These are phyloP conservation scores for Aspergillus puulaauensis DNA, from an alignment of 2,329 filamentous ascomycete genomes.

Conservation along the genomic window DNA sequence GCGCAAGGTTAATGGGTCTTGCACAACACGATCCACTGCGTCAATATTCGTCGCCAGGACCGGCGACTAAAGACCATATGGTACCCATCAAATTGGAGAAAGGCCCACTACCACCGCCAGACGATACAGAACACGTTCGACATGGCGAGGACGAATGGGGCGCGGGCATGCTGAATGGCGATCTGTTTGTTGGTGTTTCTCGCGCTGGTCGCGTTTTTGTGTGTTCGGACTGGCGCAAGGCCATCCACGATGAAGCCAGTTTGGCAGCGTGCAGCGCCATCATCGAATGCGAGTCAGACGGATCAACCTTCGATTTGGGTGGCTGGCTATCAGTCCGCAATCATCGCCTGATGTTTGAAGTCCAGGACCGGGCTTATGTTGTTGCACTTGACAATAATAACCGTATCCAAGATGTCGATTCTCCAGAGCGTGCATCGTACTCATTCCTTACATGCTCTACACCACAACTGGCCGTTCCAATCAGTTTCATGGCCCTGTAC, in stretches of 20 bases:
- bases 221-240: slow-evolving; percentile 45
- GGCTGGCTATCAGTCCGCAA: slow-evolving; percentile 48
- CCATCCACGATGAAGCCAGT: slow-evolving; percentile 28
- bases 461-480: slow-evolving; percentile 41
- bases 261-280: slow-evolving; percentile 31
- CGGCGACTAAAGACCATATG: slow-evolving; percentile 25
- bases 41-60: slow-evolving; percentile 16
- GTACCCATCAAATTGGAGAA: slow-evolving; percentile 25
- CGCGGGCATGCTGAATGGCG: slow-evolving; percentile 44
- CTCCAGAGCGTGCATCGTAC: slow-evolving; percentile 28
- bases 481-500: slow-evolving; percentile 49
- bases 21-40: slow-evolving; percentile 23
- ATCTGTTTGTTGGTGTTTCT: slow-evolving; percentile 47
- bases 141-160: slow-evolving; percentile 48
- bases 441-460: slow-evolving; percentile 37
- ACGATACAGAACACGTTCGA: slow-evolving; percentile 24
- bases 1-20: slow-evolving; percentile 19
- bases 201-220: slow-evolving; percentile 45
- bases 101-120: slow-evolving; percentile 27
- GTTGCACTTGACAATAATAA: slow-evolving; percentile 40
- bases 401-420: slow-evolving; percentile 21
- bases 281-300: slow-evolving; percentile 45
- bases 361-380: slow-evolving; percentile 45
- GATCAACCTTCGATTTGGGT: slow-evolving; percentile 45
- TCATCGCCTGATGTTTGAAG: slow-evolving; percentile 45